Conservation (phyloP, 1,284 basidiomycete genomes). For the Cutaneotrichosporon arboriforme region DNA sequence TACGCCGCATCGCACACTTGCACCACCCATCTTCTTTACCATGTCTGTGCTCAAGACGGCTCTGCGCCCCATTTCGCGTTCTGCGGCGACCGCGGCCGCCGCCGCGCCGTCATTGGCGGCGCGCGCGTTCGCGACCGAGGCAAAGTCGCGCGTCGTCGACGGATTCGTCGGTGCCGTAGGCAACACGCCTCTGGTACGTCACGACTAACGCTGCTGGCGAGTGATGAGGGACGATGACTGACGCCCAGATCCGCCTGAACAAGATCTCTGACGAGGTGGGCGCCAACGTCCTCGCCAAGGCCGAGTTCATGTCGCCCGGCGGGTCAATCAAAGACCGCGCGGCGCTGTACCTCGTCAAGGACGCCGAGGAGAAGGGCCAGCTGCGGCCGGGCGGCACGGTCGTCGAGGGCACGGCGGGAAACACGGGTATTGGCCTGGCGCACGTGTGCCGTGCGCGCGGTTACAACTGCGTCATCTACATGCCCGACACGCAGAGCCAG, state of each 20-base stretch:
- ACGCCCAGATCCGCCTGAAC: constrained; percentile 73
- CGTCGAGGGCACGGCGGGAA: constrained; percentile 98
- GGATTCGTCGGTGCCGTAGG: constrained; percentile 88
- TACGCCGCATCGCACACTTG: neutral
- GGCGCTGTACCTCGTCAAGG: constrained; percentile 78
- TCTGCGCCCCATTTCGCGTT: constrained; percentile 19
- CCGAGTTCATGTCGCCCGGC: constrained; percentile 98
- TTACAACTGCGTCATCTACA: constrained; percentile 99
- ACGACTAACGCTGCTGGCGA: constrained; percentile 37
- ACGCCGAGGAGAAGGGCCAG: constrained; percentile 74
- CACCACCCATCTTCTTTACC: neutral
- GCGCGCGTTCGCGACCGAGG: constrained; percentile 33
- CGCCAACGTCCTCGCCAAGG: constrained; percentile 86
- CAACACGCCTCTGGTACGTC: constrained; percentile 89
- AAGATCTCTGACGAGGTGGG: constrained; percentile 81
- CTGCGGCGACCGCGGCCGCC: no score
- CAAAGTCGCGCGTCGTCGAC: constrained; percentile 54
- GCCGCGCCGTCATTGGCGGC: constrained; percentile 6
- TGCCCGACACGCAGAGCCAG: constrained; percentile 94
- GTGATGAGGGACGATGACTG: neutral
- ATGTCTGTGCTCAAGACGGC: constrained; percentile 15
- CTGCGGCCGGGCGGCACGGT: constrained; percentile 88
- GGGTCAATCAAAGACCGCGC: constrained; percentile 98
- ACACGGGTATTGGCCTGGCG: constrained; percentile 94
- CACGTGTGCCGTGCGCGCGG: constrained; percentile 86